Base-by-base conservation (phyloP, 2,329 filamentous ascomycete genomes). In the Corniculantispora saksenae region DNA sequence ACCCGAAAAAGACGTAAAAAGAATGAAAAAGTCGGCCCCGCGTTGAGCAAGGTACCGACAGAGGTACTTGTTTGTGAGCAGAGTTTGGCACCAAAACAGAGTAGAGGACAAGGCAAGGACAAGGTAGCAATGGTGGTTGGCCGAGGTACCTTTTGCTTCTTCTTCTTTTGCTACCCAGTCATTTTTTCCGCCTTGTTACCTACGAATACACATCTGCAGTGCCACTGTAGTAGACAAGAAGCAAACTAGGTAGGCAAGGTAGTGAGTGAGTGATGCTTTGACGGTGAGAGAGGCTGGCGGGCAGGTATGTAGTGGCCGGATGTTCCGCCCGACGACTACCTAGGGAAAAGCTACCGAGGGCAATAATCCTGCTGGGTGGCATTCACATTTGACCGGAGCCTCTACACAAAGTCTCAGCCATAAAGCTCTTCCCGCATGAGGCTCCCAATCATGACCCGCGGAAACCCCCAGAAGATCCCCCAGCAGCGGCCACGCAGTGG, bases 1-100 rank as follows among this genome's bases (percentile, higher is more conserved):
- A 45, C 57, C 27, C 45, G 15, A 38, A 61, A 9, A 61, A 61
- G 57, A 57, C 32, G 54, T 57, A 57, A 57, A 61, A 38, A 51
- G 51, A 51, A 51, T 12, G 6, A 23, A 51, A 50, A 45, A 61
- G 47, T 50, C 43, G 57, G 57, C 57, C 40, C 57, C 55, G 40
- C 55, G 53, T 25, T 17, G 53, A 13, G 23, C 12, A 25, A 15
- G 53, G 53, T 25, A 56, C 21, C 6, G 5, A 54, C 19, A n/a
- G n/a, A 13, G 35, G 35, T 38, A 38, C 35, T 38, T 38, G 35
- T 38, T 38, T 13, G 13, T 8, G 35, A 13, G 13, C 7, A 13
- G 38, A 3, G 6, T 43, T 32, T 32, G 32, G 17, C 38, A 43
- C 38, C 38, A 43, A 43, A 43, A 43, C 38, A 43, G n/a, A n/a